A percentile compares a stretch with the other conserved stretches of the same genome.
Conservation (phyloP, 768 basidiomycete species). For the Pleurotus eryngii region DNA sequence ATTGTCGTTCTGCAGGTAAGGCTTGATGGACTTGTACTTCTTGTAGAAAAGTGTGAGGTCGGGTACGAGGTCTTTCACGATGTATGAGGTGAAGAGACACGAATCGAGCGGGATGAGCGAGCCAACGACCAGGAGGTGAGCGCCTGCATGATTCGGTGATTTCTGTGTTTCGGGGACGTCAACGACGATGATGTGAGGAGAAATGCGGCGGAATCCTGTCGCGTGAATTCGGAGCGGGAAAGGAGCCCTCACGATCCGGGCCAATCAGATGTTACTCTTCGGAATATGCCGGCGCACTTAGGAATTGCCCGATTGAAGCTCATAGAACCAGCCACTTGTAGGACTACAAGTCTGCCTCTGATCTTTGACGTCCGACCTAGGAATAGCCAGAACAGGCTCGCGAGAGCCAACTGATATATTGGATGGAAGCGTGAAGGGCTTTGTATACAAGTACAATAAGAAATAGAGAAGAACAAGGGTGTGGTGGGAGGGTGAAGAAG, state of each 20-base stretch:
- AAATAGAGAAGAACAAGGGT: too few species aligned
- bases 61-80: conserved; percentile 97
- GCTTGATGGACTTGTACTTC: conserved; percentile 99
- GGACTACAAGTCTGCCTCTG: too few species aligned
- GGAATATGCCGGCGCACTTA: too few species aligned
- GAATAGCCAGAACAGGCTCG: too few species aligned
- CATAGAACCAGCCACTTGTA: too few species aligned
- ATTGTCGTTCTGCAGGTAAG: conserved; percentile 92
- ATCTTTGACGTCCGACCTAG: too few species aligned
- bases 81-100: conserved; percentile 41
- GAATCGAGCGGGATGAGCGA: conserved; percentile 8
- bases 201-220: neutral
- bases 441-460: too few species aligned
- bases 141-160: neutral
- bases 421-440: too few species aligned
- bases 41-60: conserved; percentile 94
- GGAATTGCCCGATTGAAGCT: too few species aligned
- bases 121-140: neutral
- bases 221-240: conserved; percentile 5
- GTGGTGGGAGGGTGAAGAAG: too few species aligned
- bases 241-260: neutral
- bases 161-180: neutral
- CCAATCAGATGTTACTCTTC: too few species aligned
- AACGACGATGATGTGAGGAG: neutral
- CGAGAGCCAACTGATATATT: too few species aligned